Evolutionary conservation across 441 rosid species (phyloP).

Genomic region (Codiaeum variegatum): DNA sequence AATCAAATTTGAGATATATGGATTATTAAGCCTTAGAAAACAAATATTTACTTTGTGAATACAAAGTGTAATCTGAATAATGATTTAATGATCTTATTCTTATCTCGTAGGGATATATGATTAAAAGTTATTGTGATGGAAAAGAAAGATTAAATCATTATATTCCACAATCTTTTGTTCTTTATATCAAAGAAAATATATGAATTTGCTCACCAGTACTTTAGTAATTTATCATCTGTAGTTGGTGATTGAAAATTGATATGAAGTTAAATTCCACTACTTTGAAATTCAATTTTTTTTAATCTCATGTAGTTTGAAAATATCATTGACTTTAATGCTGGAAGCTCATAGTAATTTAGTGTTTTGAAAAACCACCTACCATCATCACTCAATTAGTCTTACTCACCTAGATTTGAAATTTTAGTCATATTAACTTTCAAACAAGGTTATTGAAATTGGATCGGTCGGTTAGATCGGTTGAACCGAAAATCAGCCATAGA

Average conservation of each 20-base stretch:
- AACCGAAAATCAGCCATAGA: too few species aligned
- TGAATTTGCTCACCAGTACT: neutral
- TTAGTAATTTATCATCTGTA: neutral
- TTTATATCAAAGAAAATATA: neutral
- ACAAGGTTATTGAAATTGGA: too few species aligned
- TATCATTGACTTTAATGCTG: neutral
- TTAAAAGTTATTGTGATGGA: neutral
- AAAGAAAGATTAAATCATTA: neutral
- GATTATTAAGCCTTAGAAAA: too few species aligned
- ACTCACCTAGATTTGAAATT: neutral
- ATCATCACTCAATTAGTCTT: neutral
- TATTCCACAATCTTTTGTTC: neutral
- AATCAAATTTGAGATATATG: too few species aligned
- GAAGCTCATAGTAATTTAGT: neutral
- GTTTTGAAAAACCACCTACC: neutral
- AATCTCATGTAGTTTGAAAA: neutral
- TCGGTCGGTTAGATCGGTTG: too few species aligned
- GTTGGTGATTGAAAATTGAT: slow-evolving; percentile 16
- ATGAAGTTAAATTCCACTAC: slow-evolving; percentile 18
- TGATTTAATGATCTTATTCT: too few species aligned
- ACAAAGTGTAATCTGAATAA: neutral
- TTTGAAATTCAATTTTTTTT: neutral
- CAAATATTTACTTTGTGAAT: neutral
- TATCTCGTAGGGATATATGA: too few species aligned
- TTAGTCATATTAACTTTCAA: too few species aligned